Evolutionary conservation across 2,329 filamentous ascomycete species (phyloP).

Genomic region (Cladophialophora psammophila): DNA sequence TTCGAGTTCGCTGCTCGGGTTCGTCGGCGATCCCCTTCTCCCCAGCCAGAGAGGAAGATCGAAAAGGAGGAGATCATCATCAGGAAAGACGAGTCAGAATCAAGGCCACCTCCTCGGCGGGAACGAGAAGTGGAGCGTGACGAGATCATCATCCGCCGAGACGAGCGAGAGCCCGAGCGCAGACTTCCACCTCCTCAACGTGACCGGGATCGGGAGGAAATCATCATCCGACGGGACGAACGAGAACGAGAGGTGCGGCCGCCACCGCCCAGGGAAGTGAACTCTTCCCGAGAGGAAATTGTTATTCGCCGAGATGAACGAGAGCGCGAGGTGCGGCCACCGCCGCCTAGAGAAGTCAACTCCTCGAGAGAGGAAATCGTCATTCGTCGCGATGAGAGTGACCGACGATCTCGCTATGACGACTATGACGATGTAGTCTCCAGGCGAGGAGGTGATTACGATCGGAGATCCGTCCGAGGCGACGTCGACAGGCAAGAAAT

Average conservation of each 20-base stretch:
- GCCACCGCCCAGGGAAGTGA: slow-evolving; percentile 30
- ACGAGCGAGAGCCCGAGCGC: slow-evolving; percentile 38
- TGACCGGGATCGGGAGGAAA: slow-evolving; percentile 45
- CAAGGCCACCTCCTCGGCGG: slow-evolving; percentile 32
- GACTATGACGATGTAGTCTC: slow-evolving; percentile 28
- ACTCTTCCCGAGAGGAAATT: slow-evolving; percentile 53
- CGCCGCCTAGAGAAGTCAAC: slow-evolving; percentile 29
- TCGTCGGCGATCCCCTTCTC: slow-evolving; percentile 39
- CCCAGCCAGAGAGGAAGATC: slow-evolving; percentile 39
- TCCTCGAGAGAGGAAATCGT: slow-evolving; percentile 55
- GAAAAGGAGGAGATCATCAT: slow-evolving; percentile 47
- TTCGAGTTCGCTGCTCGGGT: slow-evolving; percentile 41
- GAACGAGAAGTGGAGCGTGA: slow-evolving; percentile 41
- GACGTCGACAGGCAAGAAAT: slow-evolving; percentile 40
- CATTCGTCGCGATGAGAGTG: slow-evolving; percentile 48
- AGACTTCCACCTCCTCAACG: slow-evolving; percentile 35
- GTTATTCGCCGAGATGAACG: slow-evolving; percentile 50
- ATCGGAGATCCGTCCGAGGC: slow-evolving; percentile 42
- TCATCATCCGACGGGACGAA: slow-evolving; percentile 47
- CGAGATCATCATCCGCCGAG: slow-evolving; percentile 48
- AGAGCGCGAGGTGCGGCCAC: slow-evolving; percentile 30
- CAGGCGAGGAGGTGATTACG: slow-evolving; percentile 25
- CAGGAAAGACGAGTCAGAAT: slow-evolving; percentile 24
- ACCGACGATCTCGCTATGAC: slow-evolving; percentile 34
- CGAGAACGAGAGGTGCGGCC: slow-evolving; percentile 33